Evolutionary conservation across 2,329 filamentous ascomycete genomes (phyloP), one percentile per base, ranked within the genome.

Genomic region (Mariannaea sp.): DNA sequence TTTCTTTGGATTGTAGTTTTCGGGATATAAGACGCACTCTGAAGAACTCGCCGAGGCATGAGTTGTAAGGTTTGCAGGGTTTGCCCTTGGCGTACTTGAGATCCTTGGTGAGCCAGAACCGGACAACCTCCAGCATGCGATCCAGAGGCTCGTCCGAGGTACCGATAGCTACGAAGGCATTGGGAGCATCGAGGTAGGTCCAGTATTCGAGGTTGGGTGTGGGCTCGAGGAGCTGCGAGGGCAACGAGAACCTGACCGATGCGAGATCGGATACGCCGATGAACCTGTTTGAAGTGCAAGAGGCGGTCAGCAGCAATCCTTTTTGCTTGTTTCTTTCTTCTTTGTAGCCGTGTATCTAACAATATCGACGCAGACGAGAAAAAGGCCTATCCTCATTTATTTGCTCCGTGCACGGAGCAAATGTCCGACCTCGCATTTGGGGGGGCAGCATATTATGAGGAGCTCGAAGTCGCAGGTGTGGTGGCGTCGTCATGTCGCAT

Each of bases 81-180:
- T 92, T 96, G 55, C 93, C 93, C 77, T 97, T 97, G 71, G 95
- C 90, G 68, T 97, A 99, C 83, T 99, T 99, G 73, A 99, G 73
- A 73, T 99, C 94, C 73, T 99, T 99, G 58, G 94, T 97, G 68
- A 97, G 96, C 94, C 94, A 99, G 75, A 97, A 99, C 55, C 92
- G 87, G 65, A 97, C 75, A 24, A 96, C 91, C 68, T 93, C 92
- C 45, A 99, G 83, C 90, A 97, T 97, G 64, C 94, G 91, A 65
- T 94, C 93, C 49, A 97, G 78, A 9, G 89, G 84, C 65, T 97
- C 91, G 65, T 97, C 89, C 14, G 93, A 94, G 65, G 93, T 93
- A 65, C 93, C 94, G 66, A 88, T 88, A 39, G 82, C 83, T 60
- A 85, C 76, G 60, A 99, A 97, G 41, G 92, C 90, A 73, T 96